Evolutionary conservation across 768 basidiomycete species (phyloP).

Genomic region (Scleroderma bovista): DNA sequence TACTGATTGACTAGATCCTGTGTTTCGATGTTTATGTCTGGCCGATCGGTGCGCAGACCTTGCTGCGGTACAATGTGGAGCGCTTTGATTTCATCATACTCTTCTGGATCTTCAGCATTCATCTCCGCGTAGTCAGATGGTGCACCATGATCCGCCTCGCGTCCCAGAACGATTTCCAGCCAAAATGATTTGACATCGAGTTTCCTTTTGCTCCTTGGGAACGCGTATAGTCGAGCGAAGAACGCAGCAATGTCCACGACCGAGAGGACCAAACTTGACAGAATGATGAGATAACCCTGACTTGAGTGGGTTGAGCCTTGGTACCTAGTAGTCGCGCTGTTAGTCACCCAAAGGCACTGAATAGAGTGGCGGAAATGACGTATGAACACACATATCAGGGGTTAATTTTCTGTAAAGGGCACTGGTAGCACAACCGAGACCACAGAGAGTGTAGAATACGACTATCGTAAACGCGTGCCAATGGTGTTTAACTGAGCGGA

Average conservation of each 20-base stretch:
- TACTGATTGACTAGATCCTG: constrained; percentile 21
- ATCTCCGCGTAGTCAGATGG: constrained; percentile 54
- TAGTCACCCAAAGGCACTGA: constrained; percentile 1
- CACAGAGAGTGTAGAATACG: constrained; percentile 55
- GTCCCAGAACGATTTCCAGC: constrained; percentile 51
- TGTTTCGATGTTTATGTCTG: constrained; percentile 22
- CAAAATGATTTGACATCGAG: constrained; percentile 49
- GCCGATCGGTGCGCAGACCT: constrained; percentile 10
- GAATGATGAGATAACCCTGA: constrained; percentile 55
- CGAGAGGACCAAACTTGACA: constrained; percentile 42
- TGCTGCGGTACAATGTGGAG: constrained; percentile 4
- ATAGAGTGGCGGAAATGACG: constrained; percentile 8
- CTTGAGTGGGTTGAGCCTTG: constrained; percentile 55
- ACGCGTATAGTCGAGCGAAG: constrained; percentile 46
- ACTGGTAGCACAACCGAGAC: constrained; percentile 63
- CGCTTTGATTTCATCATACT: constrained; percentile 44
- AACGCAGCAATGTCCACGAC: constrained; percentile 49
- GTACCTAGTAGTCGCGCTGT: constrained; percentile 47
- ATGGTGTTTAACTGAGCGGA: constrained; percentile 72
- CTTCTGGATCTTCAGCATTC: constrained; percentile 48
- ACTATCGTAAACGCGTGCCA: constrained; percentile 53
- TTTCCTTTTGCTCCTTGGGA: constrained; percentile 38
- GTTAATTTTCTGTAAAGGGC: constrained; percentile 72
- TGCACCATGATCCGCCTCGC: constrained; percentile 22
- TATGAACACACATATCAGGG: constrained; percentile 64